These are phyloP conservation scores for Calonectria hawksworthii DNA, from an alignment of 2,329 filamentous ascomycete genomes.

Conservation along the genomic window DNA sequence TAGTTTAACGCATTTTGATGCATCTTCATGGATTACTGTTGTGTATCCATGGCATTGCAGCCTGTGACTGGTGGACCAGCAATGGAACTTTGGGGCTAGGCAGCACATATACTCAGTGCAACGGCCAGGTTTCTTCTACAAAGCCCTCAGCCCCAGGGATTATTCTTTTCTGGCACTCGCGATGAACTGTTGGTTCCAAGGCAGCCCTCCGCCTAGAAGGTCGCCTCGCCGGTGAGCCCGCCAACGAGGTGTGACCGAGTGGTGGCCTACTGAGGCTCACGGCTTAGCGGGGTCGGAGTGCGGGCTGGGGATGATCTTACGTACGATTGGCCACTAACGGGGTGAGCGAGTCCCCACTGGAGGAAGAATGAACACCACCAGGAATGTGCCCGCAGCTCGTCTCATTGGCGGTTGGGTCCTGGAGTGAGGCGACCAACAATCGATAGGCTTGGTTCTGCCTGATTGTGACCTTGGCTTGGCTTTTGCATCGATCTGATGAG, in stretches of 20 bases:
- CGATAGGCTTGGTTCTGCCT: slow-evolving; percentile 13
- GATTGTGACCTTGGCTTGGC: not conserved
- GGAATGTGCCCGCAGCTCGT: not conserved
- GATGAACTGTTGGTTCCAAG: not conserved
- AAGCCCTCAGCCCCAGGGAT: not conserved
- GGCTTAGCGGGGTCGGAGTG: not conserved
- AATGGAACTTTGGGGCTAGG: not conserved
- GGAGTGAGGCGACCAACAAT: slow-evolving; percentile 17
- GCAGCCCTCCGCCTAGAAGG: not conserved
- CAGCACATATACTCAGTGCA: not conserved
- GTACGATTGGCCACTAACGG: slow-evolving; percentile 7
- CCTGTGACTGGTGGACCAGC: not conserved
- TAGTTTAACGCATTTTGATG: not conserved
- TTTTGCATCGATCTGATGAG: slow-evolving; percentile 9
- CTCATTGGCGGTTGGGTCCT: not conserved
- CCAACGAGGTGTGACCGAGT: not conserved
- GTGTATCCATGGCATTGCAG: not conserved
- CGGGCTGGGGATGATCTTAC: slow-evolving; percentile 2
- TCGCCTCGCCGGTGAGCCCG: not conserved
- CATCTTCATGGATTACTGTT: not conserved
- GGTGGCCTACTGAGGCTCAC: slow-evolving; percentile 8
- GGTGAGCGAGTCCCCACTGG: not conserved
- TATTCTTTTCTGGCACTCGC: not conserved
- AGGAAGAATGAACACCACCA: not conserved
- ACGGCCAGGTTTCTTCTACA: not conserved